Evolutionary conservation across 2,329 filamentous ascomycete species (phyloP).

Genomic region (Emmonsia crescens): DNA sequence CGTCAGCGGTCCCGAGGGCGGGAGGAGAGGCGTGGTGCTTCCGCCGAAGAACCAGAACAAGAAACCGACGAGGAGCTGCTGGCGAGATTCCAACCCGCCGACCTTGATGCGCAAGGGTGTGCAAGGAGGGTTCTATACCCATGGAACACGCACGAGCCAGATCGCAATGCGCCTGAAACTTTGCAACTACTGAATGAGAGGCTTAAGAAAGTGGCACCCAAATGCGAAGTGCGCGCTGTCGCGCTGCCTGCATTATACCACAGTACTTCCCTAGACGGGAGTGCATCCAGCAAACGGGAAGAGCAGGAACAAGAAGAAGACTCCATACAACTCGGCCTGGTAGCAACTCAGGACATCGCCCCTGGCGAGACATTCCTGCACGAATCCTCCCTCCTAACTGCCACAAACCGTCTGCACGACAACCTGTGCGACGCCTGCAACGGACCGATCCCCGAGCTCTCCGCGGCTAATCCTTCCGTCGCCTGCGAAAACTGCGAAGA

Average conservation of each 20-base stretch:
- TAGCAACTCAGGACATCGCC: conserved; percentile 69
- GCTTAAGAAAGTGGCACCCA: conserved; percentile 60
- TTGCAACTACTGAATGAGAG: conserved; percentile 61
- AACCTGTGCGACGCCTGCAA: conserved; percentile 85
- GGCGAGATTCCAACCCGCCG: conserved; percentile 20
- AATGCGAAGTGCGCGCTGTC: conserved; percentile 67
- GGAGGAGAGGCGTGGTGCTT: neutral
- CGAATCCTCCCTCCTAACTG: conserved; percentile 79
- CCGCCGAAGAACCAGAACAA: neutral
- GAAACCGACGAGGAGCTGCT: conserved; percentile 14
- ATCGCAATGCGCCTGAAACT: conserved; percentile 43
- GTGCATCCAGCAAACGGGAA: conserved; percentile 10
- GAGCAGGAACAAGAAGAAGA: conserved; percentile 27
- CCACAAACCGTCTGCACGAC: conserved; percentile 79
- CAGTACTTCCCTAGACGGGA: conserved; percentile 15
- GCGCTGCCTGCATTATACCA: conserved; percentile 60
- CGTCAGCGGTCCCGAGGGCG: neutral
- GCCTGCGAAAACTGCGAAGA: conserved; percentile 47
- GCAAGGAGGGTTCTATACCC: conserved; percentile 48
- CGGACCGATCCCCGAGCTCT: conserved; percentile 53
- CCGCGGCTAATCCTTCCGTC: conserved; percentile 26
- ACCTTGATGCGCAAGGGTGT: conserved; percentile 28
- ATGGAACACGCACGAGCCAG: conserved; percentile 52
- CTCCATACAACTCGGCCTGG: conserved; percentile 72
- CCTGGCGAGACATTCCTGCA: conserved; percentile 66